A percentile compares a stretch with the other conserved stretches of the same genome.
phyloP scores from a whole-genome alignment of 345 rosid species.

The Theobroma cacao region DNA sequence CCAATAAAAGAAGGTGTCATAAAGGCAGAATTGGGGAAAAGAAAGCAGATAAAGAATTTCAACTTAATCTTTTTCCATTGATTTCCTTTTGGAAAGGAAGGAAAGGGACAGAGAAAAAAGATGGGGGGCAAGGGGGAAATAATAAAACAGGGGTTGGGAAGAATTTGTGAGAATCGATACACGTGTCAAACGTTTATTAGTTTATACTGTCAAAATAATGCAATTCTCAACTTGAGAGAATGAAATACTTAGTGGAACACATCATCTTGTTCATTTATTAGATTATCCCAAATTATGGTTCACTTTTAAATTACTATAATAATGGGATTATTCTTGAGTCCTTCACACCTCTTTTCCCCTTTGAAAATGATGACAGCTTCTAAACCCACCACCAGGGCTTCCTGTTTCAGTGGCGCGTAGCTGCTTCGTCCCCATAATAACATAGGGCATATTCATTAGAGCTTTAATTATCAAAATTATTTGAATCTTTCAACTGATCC shows the following conservation, averaged over 20 bases:
- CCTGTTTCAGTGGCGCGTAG: slow-evolving; percentile 6
- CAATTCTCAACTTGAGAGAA: not conserved
- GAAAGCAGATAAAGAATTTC: not conserved
- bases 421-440: slow-evolving; percentile 10
- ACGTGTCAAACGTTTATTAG: not conserved
- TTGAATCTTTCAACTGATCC: not conserved
- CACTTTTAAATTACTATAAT: not conserved
- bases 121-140: not conserved
- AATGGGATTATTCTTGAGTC: not conserved
- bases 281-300: slow-evolving; percentile 16
- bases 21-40: not conserved
- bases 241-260: slow-evolving; percentile 15
- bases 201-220: not conserved
- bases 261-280: slow-evolving; percentile 10
- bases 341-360: not conserved
- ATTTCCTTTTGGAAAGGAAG: not conserved
- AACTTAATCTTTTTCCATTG: not conserved
- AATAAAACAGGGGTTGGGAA: not conserved
- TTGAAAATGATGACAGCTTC: not conserved
- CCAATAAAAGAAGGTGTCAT: not conserved
- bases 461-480: slow-evolving; percentile 7
- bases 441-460: slow-evolving; percentile 10
- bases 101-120: not conserved
- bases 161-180: not conserved
- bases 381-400: not conserved